Percentiles rank a stretch among this genome's conserved stretches.
These are phyloP conservation scores for Saturnispora sanitii DNA, from an alignment of 805 yeast genomes.

Conservation along the genomic window DNA sequence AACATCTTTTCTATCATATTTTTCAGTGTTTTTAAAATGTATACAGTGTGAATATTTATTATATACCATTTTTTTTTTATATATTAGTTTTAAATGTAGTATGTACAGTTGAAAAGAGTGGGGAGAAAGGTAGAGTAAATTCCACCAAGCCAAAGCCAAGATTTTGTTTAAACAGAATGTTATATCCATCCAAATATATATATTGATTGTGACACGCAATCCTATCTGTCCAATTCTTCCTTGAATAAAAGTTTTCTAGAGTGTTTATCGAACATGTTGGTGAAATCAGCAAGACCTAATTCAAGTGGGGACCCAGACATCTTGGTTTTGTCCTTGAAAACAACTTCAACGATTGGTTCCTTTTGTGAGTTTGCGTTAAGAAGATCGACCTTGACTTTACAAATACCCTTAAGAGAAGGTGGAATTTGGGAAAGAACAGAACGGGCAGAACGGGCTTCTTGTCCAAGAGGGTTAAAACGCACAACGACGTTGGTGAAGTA, in stretches of 20 bases:
- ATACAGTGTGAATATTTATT: no score
- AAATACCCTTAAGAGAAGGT: conserved; percentile 51
- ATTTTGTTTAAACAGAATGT: background rate
- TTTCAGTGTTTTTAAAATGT: no score
- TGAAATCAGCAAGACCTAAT: conserved; percentile 49
- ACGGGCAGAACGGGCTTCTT: conserved; percentile 72
- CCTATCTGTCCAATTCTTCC: conserved; percentile 45
- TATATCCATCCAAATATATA: background rate
- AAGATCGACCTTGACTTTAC: conserved; percentile 57
- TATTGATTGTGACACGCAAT: no score
- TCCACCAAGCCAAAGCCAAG: no score
- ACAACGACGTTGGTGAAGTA: conserved; percentile 72
- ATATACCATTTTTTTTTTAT: no score
- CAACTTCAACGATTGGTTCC: conserved; percentile 59
- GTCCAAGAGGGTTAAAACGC: conserved; percentile 66
- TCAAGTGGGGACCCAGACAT: conserved; percentile 57
- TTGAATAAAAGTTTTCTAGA: conserved; percentile 68
- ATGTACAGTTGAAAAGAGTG: no score
- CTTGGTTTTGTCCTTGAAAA: conserved; percentile 70
- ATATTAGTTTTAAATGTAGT: no score
- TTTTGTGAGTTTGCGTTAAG: conserved; percentile 37
- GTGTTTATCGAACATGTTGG: conserved; percentile 64
- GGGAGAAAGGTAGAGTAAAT: no score
- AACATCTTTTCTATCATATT: no score
- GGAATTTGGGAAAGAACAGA: conserved; percentile 74